These are phyloP conservation scores for Heimioporus punctisporus DNA, from an alignment of 1,284 basidiomycete species.

Conservation along the genomic window DNA sequence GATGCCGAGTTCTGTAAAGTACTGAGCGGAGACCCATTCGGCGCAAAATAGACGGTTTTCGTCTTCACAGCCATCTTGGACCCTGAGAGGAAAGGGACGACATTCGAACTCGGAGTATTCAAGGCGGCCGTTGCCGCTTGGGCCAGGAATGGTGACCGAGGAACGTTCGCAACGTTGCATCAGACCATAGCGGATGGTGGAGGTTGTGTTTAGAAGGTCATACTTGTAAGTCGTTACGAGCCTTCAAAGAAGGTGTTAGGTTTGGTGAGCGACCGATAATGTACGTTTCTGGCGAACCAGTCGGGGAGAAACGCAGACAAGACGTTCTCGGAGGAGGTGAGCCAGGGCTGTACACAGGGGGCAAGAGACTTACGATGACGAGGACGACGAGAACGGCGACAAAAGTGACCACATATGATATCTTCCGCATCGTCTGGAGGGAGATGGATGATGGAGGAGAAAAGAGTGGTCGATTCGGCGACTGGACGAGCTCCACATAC, in stretches of 20 bases:
- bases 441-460: constrained; percentile 2
- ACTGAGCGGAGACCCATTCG: constrained; percentile 71
- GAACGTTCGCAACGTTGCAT: constrained; percentile 56
- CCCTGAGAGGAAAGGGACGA: constrained; percentile 63
- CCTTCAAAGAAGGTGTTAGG: constrained; percentile 44
- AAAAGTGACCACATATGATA: constrained; percentile 63
- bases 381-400: constrained; percentile 51
- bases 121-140: constrained; percentile 40
- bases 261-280: constrained; percentile 6
- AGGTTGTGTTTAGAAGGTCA: constrained; percentile 47
- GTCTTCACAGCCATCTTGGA: constrained; percentile 61
- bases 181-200: constrained; percentile 62
- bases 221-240: constrained; percentile 53
- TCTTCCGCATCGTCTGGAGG: constrained; percentile 54
- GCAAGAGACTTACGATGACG: constrained; percentile 45
- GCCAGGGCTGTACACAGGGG: not conserved
- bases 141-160: constrained; percentile 49
- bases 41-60: constrained; percentile 64
- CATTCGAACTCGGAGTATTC: constrained; percentile 62
- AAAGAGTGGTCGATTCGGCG: not conserved
- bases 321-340: constrained; percentile 47
- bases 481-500: not conserved
- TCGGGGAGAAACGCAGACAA: constrained; percentile 58
- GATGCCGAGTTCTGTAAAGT: constrained; percentile 59
- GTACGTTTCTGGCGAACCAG: constrained; percentile 50